phyloP scores from a whole-genome alignment of 2,329 filamentous ascomycete genomes.

The Xylariaceae sp. region DNA sequence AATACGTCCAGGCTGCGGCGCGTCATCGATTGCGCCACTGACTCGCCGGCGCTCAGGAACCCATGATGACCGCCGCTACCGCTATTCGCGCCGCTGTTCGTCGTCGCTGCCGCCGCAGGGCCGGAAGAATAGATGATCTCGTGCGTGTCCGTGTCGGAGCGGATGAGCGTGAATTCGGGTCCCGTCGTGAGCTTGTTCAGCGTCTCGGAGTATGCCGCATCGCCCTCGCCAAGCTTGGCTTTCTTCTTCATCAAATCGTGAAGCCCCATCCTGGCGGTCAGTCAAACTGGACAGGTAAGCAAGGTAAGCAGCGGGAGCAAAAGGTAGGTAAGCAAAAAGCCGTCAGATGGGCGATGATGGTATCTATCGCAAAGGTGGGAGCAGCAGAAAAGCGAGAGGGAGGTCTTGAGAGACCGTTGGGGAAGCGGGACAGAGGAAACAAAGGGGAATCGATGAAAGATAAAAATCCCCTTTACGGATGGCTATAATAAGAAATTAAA shows the following conservation, averaged over 20 bases:
- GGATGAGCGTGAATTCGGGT: constrained; percentile 76
- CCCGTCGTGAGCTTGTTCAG: constrained; percentile 35
- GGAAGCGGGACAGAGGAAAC: not conserved
- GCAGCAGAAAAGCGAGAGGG: not conserved
- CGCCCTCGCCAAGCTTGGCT: constrained; percentile 38
- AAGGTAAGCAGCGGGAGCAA: not conserved
- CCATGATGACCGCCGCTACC: constrained; percentile 19
- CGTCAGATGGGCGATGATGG: too few relatives aligned
- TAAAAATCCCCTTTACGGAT: not conserved
- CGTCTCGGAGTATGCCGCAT: constrained; percentile 35
- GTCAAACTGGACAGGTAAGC: not conserved
- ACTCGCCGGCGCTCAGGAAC: constrained; percentile 28
- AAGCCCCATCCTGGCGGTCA: constrained; percentile 40
- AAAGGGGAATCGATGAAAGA: not conserved
- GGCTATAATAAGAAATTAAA: not conserved
- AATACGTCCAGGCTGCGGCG: constrained; percentile 24
- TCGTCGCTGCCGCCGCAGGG: constrained; percentile 22
- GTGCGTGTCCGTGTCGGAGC: constrained; percentile 74
- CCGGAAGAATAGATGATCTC: constrained; percentile 70
- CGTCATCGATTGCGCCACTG: constrained; percentile 35
- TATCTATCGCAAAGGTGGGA: not conserved
- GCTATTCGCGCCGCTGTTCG: too few relatives aligned
- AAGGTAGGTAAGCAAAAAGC: too few relatives aligned
- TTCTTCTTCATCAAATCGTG: constrained; percentile 52
- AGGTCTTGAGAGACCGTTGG: not conserved